Evolutionary conservation across 306 rosid species (phyloP), one percentile per base, ranked within the genome.

Genomic region (Ormosia emarginata): DNA sequence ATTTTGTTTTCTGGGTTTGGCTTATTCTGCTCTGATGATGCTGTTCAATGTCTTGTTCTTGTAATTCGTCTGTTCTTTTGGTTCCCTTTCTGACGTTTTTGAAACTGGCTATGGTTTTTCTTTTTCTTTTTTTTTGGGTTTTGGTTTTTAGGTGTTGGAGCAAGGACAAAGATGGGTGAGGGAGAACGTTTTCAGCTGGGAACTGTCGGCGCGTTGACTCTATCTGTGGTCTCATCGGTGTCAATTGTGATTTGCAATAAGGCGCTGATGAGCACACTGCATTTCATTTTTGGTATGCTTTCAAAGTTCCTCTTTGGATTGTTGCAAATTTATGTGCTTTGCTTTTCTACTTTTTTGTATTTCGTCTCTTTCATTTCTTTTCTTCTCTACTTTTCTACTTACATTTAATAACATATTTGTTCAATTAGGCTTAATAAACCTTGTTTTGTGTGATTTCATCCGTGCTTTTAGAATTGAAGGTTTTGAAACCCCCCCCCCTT

Each of bases 201-300:
- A 33, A 94, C 98, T 7, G 86, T 90, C n/a, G 98, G 98, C 55
- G 98, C 98, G 76, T 92, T 94, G 93, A 67, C 89, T 78, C 95
- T 94, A 12, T 94, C 98, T 9, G 98, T 94, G 79, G 92, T 94
- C 7, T 94, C 98, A 8, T 94, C 97, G 2, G 98, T 94, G 67
- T 92, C 98, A 36, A 92, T 94, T 75, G 97, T 94, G 63, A 90
- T 94, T 82, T 92, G 98, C 81, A 90, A 94, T 68, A 94, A 94
- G 87, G 98, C 98, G 4, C 73, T 94, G 32, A 90, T 94, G 84
- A 91, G 96, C 67, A 79, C 98, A 55, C 73, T 93, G 89, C 94
- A 89, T 79, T 94, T 94, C 84, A 83, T 86, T 77, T 94, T 94
- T 4, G 98, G 98, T 92, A 86, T 32, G 85, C 73, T 74, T 6